Percentiles rank a stretch among this genome's conserved stretches.
phyloP scores from a whole-genome alignment of 202 grass and related monocot species.

The Carex arenaria region DNA sequence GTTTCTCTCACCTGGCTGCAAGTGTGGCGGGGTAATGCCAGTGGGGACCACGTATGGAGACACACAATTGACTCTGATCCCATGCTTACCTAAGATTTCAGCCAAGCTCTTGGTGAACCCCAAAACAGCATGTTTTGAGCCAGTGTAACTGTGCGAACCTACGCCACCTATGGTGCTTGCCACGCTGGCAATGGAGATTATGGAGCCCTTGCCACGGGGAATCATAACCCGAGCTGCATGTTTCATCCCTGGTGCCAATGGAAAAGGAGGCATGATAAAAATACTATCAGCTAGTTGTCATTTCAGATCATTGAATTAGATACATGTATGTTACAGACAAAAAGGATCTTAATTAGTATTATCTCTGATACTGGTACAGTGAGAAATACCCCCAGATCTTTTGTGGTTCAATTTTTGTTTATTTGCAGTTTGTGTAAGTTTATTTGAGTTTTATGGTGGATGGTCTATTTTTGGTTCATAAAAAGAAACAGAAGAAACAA shows the following conservation, averaged over 20 bases:
- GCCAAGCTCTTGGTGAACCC: conserved; percentile 74
- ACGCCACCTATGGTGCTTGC: conserved; percentile 44
- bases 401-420: too few relatives aligned
- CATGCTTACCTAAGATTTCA: conserved; percentile 45
- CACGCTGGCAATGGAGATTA: conserved; percentile 57
- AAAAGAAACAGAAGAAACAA: too few relatives aligned
- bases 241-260: conserved; percentile 51
- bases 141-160: conserved; percentile 60
- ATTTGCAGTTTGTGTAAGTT: too few relatives aligned
- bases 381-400: too few relatives aligned
- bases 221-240: conserved; percentile 79
- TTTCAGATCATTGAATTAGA: too few relatives aligned
- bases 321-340: too few relatives aligned
- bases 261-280: too few relatives aligned
- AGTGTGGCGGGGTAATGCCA: conserved; percentile 37
- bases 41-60: conserved; percentile 31
- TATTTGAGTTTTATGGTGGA: too few relatives aligned
- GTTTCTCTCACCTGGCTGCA: conserved; percentile 3
- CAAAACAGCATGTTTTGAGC: conserved; percentile 61
- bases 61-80: conserved; percentile 81
- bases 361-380: too few relatives aligned
- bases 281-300: too few relatives aligned
- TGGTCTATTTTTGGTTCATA: too few relatives aligned
- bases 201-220: conserved; percentile 44
- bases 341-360: too few relatives aligned